Base-by-base conservation (phyloP, 2,329 filamentous ascomycete species). In the Venturiaceae sp. region DNA sequence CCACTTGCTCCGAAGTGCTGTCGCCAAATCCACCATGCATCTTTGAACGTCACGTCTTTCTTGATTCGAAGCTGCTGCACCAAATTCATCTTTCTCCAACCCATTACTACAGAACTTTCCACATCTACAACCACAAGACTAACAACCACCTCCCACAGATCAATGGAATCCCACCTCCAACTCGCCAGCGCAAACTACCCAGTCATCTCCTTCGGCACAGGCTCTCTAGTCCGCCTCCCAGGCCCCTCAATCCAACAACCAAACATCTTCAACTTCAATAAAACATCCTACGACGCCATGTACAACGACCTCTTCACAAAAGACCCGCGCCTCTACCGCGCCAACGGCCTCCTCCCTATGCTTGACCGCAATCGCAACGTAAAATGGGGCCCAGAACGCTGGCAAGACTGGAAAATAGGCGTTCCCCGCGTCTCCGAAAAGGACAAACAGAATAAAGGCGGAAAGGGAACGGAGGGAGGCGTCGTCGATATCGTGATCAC, bases 121-220 rank as follows among this genome's bases (percentile, higher is more conserved):
- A 50, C 11, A 50, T 50, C 44, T n/a, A n/a, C 13, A 11, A 30
- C 55, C 47, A 33, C 57, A 54, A 64, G 68, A 61, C 69, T 62
- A 11, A 59, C 39, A 47, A 8, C 32, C 50, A 52, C 32, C 53
- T 50, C 23, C 30, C 36, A 32, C 66, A 89, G 87, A 72, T 90
- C 90, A n/a, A 97, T 99, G 94, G 94, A 97, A 80, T 92, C 92
- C n/a, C 94, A 99, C 73, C 83, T 96, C 30, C 89, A 90, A 62
- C 85, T 99, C 34, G 90, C 94, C 4, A 83, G 88, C 61, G 89
- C 90, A 5, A 65, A 70, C 53, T 97, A 94, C 68, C 94, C 94
- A n/a, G 92, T 96, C 65, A 95, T 97, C 66, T 97, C 92, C 19
- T 99, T 97, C 71, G 94, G 94, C 62, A 99, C 94, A 0, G 94